Conservation (phyloP, 495 filamentous ascomycete species). For the Cladorrhinum samala region DNA sequence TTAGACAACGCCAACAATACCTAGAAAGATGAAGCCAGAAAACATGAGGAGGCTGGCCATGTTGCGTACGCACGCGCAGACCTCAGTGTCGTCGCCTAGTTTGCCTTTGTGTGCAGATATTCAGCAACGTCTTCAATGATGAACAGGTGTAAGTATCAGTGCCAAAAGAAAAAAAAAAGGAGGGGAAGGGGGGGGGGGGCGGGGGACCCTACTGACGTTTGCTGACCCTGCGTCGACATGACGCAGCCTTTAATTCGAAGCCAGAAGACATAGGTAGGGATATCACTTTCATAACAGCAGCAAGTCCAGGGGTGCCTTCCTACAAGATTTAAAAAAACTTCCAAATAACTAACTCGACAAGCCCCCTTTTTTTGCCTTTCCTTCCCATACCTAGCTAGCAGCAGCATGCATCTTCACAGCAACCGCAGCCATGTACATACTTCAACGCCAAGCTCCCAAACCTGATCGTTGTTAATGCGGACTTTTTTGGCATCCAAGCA, state of each 20-base stretch:
- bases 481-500: neutral
- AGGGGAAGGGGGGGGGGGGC: no score
- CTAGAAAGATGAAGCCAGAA: no score
- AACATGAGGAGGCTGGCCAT: no score
- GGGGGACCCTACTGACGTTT: no score
- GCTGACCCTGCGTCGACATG: neutral
- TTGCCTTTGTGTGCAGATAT: neutral
- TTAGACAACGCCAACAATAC: no score
- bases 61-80: no score
- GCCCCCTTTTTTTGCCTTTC: neutral
- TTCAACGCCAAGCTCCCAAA: neutral
- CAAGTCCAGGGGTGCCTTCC: neutral
- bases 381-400: neutral
- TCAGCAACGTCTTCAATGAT: constrained; percentile 1
- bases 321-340: no score
- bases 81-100: neutral
- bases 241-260: neutral
- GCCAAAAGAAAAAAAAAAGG: no score
- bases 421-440: neutral
- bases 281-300: neutral
- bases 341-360: neutral
- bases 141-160: neutral
- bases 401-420: neutral
- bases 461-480: neutral
- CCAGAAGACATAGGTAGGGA: neutral